Conservation (phyloP, 2,329 filamentous ascomycete species). For the Metarhizium rileyi region DNA sequence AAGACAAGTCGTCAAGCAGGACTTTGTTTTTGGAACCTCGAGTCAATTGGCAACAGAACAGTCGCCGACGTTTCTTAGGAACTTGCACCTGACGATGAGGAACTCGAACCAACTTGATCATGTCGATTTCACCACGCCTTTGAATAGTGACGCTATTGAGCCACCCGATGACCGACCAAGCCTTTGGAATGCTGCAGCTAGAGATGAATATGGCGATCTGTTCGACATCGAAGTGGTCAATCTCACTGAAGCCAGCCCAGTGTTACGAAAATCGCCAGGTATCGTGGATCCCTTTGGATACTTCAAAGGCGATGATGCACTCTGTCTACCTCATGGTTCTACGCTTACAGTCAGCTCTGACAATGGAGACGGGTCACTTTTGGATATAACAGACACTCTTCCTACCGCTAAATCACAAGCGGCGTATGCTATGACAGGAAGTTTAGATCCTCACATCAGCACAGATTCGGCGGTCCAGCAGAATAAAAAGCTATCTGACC, state of each 20-base stretch:
- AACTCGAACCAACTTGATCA: slow-evolving; percentile 40
- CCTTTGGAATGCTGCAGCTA: slow-evolving; percentile 63
- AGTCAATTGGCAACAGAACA: slow-evolving; percentile 71
- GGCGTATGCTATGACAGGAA: neutral
- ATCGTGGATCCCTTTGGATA: slow-evolving; percentile 32
- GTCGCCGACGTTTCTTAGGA: slow-evolving; percentile 54
- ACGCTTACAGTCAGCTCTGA: neutral
- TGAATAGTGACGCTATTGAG: slow-evolving; percentile 30
- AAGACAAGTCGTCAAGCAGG: slow-evolving; percentile 55
- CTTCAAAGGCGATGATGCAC: slow-evolving; percentile 9
- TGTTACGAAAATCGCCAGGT: slow-evolving; percentile 12
- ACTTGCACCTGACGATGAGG: slow-evolving; percentile 52
- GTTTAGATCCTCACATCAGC: slow-evolving; percentile 7
- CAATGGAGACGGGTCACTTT: slow-evolving; percentile 12
- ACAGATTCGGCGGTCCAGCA: neutral
- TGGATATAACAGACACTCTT: slow-evolving; percentile 16
- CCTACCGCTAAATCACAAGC: neutral
- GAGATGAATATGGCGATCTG: slow-evolving; percentile 55
- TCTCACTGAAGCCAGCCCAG: slow-evolving; percentile 35
- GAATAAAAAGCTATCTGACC: neutral
- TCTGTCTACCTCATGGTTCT: neutral
- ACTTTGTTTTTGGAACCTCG: slow-evolving; percentile 77
- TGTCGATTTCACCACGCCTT: slow-evolving; percentile 28
- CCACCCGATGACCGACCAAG: slow-evolving; percentile 24
- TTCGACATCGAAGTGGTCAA: slow-evolving; percentile 55